phyloP scores from a whole-genome alignment of 257 asterid genomes.

The Solanum etuberosum region DNA sequence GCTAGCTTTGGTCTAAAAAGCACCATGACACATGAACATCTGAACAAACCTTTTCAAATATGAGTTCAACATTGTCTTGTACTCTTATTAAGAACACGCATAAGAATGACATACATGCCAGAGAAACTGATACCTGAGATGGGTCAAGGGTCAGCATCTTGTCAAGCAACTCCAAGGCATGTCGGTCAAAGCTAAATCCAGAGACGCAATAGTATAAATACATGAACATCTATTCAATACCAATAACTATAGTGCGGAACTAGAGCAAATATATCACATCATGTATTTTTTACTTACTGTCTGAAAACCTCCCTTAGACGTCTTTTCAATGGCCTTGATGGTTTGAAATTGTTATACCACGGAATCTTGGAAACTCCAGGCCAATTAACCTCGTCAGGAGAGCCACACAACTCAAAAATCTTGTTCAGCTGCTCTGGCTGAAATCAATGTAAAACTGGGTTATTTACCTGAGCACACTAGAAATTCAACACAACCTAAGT shows the following conservation, averaged over 20 bases:
- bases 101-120: not conserved
- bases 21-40: not conserved
- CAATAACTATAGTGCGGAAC: not conserved
- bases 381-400: constrained; percentile 92
- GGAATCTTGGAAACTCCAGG: constrained; percentile 97
- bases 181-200: constrained; percentile 66
- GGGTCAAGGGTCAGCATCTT: constrained; percentile 85
- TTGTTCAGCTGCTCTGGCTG: constrained; percentile 95
- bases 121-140: constrained; percentile 47
- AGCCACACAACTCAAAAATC: constrained; percentile 94
- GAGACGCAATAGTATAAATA: not conserved
- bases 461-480: not conserved
- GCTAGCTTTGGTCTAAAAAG: not conserved
- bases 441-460: constrained; percentile 1
- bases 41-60: not conserved
- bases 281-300: constrained; percentile 42
- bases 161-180: constrained; percentile 88
- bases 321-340: constrained; percentile 75
- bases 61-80: not conserved
- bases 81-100: not conserved
- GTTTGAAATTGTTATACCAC: constrained; percentile 94
- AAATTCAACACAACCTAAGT: not conserved
- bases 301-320: constrained; percentile 76
- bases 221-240: not conserved
- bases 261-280: not conserved